A percentile compares a stretch with the other conserved stretches of the same genome.
Evolutionary conservation across 164 flowering plant species (phyloP).

Genomic region (Vitis labrusca): DNA sequence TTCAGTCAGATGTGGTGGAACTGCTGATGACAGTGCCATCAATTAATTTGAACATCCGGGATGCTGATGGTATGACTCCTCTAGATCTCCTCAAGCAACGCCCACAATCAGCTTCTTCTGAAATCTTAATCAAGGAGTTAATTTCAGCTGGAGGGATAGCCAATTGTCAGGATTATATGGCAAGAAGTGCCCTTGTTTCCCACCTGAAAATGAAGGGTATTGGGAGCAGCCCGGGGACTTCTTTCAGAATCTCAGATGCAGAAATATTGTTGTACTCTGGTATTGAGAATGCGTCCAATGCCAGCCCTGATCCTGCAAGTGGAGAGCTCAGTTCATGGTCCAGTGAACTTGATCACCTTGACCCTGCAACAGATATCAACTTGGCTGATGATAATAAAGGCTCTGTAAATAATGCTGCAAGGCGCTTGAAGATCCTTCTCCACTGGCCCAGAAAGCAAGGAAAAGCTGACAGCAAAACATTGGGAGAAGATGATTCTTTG

Average conservation of each 20-base stretch:
- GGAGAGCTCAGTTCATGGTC: conserved; percentile 42
- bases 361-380: conserved; percentile 14
- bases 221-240: conserved; percentile 83
- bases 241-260: conserved; percentile 77
- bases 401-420: conserved; percentile 30
- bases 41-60: conserved; percentile 62
- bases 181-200: conserved; percentile 50
- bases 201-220: conserved; percentile 57
- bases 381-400: conserved; percentile 24
- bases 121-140: conserved; percentile 65
- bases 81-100: conserved; percentile 71
- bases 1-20: conserved; percentile 68
- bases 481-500: conserved; percentile 16
- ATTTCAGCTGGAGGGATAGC: conserved; percentile 82
- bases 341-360: conserved; percentile 41
- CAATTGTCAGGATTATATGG: conserved; percentile 31
- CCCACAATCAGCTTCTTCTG: conserved; percentile 69
- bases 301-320: conserved; percentile 28
- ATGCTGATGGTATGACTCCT: conserved; percentile 68
- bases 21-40: conserved; percentile 61
- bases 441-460: conserved; percentile 29
- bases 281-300: conserved; percentile 44
- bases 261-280: conserved; percentile 70
- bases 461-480: conserved; percentile 10
- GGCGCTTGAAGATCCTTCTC: conserved; percentile 40